phyloP scores from a whole-genome alignment of 495 filamentous ascomycete species.

The Lasiosphaeris hirsuta region DNA sequence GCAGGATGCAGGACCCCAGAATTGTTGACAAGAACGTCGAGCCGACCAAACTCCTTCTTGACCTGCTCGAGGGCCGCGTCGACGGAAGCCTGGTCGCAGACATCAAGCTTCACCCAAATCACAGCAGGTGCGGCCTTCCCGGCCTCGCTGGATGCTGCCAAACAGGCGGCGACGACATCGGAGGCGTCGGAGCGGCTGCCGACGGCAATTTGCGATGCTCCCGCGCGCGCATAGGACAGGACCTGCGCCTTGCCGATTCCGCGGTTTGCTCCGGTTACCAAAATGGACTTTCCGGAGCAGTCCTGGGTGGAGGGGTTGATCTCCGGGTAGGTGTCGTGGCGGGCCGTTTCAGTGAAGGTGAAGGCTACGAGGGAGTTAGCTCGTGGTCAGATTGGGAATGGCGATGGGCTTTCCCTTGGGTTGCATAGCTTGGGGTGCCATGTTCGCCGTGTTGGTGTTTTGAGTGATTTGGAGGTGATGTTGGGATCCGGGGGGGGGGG shows the following conservation, averaged over 20 bases:
- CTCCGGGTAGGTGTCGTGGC: background rate
- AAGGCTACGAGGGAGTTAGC: too few relatives aligned
- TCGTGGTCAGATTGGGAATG: too few relatives aligned
- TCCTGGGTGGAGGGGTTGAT: background rate
- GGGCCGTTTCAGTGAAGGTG: background rate
- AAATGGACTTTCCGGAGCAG: background rate
- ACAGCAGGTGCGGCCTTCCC: background rate
- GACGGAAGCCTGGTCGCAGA: background rate
- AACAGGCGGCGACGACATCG: background rate
- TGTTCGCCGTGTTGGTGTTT: too few relatives aligned
- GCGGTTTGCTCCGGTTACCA: background rate
- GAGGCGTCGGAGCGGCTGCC: background rate
- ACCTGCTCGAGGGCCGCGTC: background rate
- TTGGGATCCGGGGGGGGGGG: too few relatives aligned
- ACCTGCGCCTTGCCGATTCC: background rate
- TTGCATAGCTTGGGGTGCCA: too few relatives aligned
- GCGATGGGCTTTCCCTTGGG: too few relatives aligned
- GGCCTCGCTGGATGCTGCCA: background rate
- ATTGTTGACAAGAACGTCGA: conserved; percentile 5
- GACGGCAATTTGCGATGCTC: background rate
- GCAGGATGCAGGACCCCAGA: background rate
- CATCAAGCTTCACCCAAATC: background rate
- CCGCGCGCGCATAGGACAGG: background rate
- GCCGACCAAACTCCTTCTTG: background rate
- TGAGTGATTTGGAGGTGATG: too few relatives aligned